These are phyloP conservation scores for Erysiphe pulchra DNA, from an alignment of 2,329 filamentous ascomycete species.

Conservation along the genomic window DNA sequence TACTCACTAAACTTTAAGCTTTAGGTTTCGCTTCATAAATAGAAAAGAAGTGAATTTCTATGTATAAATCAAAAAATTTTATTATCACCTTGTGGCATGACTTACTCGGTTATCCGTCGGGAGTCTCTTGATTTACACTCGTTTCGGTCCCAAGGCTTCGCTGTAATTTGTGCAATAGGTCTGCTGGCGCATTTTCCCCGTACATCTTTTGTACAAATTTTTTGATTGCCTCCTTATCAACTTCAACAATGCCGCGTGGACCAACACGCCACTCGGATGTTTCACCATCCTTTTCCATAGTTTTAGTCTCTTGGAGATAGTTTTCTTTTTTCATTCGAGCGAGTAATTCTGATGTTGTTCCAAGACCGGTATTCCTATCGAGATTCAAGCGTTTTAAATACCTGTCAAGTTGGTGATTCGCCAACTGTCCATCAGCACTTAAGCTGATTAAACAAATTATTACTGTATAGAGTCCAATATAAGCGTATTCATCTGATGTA, in stretches of 20 bases:
- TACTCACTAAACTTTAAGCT: too few relatives aligned
- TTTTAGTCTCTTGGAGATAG: slow-evolving; percentile 53
- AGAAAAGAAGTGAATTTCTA: too few relatives aligned
- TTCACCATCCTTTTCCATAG: slow-evolving; percentile 45
- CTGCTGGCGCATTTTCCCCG: slow-evolving; percentile 24
- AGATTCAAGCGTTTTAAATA: slow-evolving; percentile 53
- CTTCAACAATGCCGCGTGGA: slow-evolving; percentile 61
- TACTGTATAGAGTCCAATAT: slow-evolving; percentile 57
- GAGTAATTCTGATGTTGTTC: slow-evolving; percentile 51
- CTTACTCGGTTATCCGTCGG: slow-evolving; percentile 1
- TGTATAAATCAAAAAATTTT: too few relatives aligned
- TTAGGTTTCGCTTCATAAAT: too few relatives aligned
- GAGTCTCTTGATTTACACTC: neutral
- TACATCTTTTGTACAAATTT: slow-evolving; percentile 34
- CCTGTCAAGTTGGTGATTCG: slow-evolving; percentile 54
- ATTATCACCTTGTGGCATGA: neutral
- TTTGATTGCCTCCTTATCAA: slow-evolving; percentile 51
- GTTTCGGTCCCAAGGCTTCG: slow-evolving; percentile 30
- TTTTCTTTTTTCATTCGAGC: slow-evolving; percentile 55
- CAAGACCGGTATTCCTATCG: slow-evolving; percentile 42
- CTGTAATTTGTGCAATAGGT: slow-evolving; percentile 32
- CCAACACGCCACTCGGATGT: slow-evolving; percentile 63
- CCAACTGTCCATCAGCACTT: slow-evolving; percentile 37
- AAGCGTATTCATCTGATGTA: slow-evolving; percentile 44
- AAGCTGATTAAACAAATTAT: slow-evolving; percentile 56